Evolutionary conservation across 495 filamentous ascomycete genomes (phyloP).

Genomic region (Aspergillus leporis): DNA sequence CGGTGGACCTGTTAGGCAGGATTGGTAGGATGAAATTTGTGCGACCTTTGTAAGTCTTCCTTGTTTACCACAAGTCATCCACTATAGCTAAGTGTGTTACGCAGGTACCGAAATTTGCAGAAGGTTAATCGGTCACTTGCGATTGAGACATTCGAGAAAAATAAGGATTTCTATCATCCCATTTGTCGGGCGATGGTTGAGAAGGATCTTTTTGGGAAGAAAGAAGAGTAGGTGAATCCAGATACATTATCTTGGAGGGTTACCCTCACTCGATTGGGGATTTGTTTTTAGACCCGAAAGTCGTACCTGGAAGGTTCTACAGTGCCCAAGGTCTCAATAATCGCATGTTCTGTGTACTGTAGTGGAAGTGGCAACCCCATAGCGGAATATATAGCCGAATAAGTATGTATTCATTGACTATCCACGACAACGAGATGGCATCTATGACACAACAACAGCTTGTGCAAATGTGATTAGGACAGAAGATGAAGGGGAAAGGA

Average conservation of each 20-base stretch:
- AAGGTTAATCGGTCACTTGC: slow-evolving; percentile 73
- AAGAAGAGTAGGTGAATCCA: slow-evolving; percentile 14
- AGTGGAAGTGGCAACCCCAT: background rate
- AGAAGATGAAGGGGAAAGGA: background rate
- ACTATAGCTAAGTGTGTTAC: slow-evolving; percentile 18
- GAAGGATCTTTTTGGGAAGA: slow-evolving; percentile 71
- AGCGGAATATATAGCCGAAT: background rate
- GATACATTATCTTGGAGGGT: too few species aligned
- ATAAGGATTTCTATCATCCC: slow-evolving; percentile 91
- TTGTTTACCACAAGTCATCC: background rate
- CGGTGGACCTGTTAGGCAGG: slow-evolving; percentile 71
- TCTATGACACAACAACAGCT: background rate
- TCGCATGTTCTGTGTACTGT: background rate
- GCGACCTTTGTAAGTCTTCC: slow-evolving; percentile 61
- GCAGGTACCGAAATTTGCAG: slow-evolving; percentile 65
- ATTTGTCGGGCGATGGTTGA: slow-evolving; percentile 82
- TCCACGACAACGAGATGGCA: background rate
- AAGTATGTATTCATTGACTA: background rate
- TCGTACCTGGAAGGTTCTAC: background rate
- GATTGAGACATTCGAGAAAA: slow-evolving; percentile 77
- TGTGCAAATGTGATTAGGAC: background rate
- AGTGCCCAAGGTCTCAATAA: background rate
- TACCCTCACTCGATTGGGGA: background rate
- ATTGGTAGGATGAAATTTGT: slow-evolving; percentile 98
- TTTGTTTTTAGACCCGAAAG: background rate